These are phyloP conservation scores for Periglandula ipomoeae DNA, from an alignment of 2,329 filamentous ascomycete genomes.

Conservation along the genomic window DNA sequence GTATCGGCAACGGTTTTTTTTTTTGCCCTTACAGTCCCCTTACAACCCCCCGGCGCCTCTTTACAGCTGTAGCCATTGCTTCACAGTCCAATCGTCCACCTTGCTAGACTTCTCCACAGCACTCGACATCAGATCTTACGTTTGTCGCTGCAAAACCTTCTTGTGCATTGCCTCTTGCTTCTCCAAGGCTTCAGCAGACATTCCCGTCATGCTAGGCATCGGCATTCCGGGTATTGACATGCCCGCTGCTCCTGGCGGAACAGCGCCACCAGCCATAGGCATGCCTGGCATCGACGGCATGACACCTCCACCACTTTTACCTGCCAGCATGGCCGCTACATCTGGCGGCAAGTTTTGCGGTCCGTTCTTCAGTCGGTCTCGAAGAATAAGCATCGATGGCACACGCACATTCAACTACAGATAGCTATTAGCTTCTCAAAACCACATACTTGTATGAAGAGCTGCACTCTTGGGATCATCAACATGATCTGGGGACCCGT, in stretches of 20 bases:
- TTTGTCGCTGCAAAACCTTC: slow-evolving; percentile 9
- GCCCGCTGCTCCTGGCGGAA: neutral
- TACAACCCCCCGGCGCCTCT: too few relatives aligned
- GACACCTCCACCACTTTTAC: too few relatives aligned
- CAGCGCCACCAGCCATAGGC: neutral
- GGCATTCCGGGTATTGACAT: neutral
- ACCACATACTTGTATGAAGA: too few relatives aligned
- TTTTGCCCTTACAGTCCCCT: neutral
- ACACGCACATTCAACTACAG: slow-evolving; percentile 45
- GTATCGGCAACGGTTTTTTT: too few relatives aligned
- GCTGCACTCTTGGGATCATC: too few relatives aligned
- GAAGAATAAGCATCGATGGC: slow-evolving; percentile 51
- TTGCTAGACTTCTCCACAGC: slow-evolving; percentile 8
- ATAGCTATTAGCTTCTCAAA: neutral
- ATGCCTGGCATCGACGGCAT: too few relatives aligned
- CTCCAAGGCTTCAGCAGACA: neutral
- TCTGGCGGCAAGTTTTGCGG: slow-evolving; percentile 1
- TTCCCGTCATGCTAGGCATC: neutral
- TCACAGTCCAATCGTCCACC: slow-evolving; percentile 11
- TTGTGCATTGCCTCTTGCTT: slow-evolving; percentile 7
- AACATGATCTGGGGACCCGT: too few relatives aligned
- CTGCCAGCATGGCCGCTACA: too few relatives aligned
- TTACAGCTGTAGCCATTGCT: slow-evolving; percentile 9
- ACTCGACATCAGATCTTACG: slow-evolving; percentile 9
- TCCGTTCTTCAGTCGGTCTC: slow-evolving; percentile 25